A percentile compares a stretch with the other conserved stretches of the same genome.
Evolutionary conservation across 1,139 yeast species (phyloP).

Genomic region (Petasospora fabianii): DNA sequence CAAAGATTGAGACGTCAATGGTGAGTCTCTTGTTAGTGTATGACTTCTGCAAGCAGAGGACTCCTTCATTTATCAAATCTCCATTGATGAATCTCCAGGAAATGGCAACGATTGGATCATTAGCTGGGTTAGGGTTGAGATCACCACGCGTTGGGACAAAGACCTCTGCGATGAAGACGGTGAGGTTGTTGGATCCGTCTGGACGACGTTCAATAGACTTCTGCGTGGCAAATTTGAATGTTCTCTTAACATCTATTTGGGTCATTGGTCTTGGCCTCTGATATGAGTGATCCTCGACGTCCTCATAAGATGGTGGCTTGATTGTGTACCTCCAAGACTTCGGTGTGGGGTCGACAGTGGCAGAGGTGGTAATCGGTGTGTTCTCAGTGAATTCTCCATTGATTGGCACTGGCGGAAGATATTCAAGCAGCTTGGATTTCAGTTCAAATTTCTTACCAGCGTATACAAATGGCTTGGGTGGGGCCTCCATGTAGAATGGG

Average conservation of each 20-base stretch:
- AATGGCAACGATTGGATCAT: slow-evolving; percentile 55
- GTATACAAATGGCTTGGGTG: slow-evolving; percentile 57
- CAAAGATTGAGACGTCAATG: slow-evolving; percentile 13
- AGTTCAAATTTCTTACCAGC: slow-evolving; percentile 59
- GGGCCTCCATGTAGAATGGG: slow-evolving; percentile 58
- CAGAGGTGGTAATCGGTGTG: background rate
- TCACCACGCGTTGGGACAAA: slow-evolving; percentile 54
- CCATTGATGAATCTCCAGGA: slow-evolving; percentile 60
- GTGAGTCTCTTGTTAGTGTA: slow-evolving; percentile 10
- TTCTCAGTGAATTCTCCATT: slow-evolving; percentile 19
- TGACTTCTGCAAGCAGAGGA: slow-evolving; percentile 10
- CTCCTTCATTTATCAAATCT: slow-evolving; percentile 26
- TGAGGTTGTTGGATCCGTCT: slow-evolving; percentile 44
- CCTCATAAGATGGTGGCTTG: slow-evolving; percentile 38
- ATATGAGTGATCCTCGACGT: slow-evolving; percentile 26
- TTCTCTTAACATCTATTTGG: slow-evolving; percentile 45
- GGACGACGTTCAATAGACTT: slow-evolving; percentile 36
- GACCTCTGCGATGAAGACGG: slow-evolving; percentile 60
- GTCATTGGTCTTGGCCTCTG: slow-evolving; percentile 30
- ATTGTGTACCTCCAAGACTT: slow-evolving; percentile 36
- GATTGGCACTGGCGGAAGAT: slow-evolving; percentile 27
- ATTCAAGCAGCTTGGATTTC: slow-evolving; percentile 24
- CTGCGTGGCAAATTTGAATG: slow-evolving; percentile 32
- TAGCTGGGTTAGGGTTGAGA: slow-evolving; percentile 60
- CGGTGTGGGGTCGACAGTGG: background rate